A percentile compares a stretch with the other conserved stretches of the same genome.
phyloP scores from a whole-genome alignment of 495 filamentous ascomycete species.

The Chaetomium fimeti region DNA sequence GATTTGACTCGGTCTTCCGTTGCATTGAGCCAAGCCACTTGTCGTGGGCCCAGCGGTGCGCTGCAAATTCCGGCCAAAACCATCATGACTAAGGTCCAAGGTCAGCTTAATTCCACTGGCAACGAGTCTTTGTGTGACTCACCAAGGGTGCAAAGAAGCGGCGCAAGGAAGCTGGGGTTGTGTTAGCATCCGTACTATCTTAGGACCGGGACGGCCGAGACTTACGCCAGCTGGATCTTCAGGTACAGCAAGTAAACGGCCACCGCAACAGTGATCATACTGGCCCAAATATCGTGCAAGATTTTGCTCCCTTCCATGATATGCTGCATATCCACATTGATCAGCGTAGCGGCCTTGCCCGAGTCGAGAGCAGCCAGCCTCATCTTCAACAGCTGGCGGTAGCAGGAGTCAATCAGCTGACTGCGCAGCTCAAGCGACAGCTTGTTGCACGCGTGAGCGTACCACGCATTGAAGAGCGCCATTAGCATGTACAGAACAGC shows the following conservation, averaged over 20 bases:
- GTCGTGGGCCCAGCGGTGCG: constrained; percentile 13
- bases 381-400: constrained; percentile 15
- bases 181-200: neutral
- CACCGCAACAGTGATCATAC: constrained; percentile 13
- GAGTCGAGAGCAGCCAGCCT: constrained; percentile 12
- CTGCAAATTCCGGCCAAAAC: constrained; percentile 16
- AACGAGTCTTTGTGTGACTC: neutral
- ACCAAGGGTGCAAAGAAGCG: constrained; percentile 15
- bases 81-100: constrained; percentile 8
- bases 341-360: constrained; percentile 12
- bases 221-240: constrained; percentile 20
- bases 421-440: constrained; percentile 16
- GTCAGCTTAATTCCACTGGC: neutral
- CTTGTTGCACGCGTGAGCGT: constrained; percentile 16
- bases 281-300: constrained; percentile 19
- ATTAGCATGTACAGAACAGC: constrained; percentile 11
- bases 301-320: constrained; percentile 19
- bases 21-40: constrained; percentile 12
- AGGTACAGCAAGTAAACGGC: constrained; percentile 11
- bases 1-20: constrained; percentile 16
- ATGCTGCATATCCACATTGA: constrained; percentile 21
- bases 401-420: constrained; percentile 15
- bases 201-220: neutral
- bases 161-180: constrained; percentile 7
- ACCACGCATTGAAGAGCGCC: constrained; percentile 18